Percentiles rank a stretch among this genome's conserved stretches.
These are phyloP conservation scores for Endogone sp. DNA, from an alignment of 192 early-diverging fungal genomes.

Conservation along the genomic window DNA sequence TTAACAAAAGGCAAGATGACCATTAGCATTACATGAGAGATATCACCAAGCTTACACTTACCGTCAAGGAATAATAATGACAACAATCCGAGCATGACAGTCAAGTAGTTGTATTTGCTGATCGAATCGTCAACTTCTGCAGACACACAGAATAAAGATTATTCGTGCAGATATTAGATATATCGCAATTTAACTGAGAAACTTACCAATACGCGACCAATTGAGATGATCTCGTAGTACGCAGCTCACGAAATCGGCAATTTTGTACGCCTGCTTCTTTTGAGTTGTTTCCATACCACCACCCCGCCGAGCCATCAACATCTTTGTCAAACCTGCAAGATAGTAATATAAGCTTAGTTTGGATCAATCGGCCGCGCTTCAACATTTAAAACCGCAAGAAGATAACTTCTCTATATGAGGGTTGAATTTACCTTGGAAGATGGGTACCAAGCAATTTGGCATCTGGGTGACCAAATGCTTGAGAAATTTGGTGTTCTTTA, in stretches of 20 bases:
- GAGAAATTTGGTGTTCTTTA: constrained; percentile 62
- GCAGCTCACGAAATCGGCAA: constrained; percentile 55
- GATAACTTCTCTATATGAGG: too few species aligned
- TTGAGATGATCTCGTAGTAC: constrained; percentile 49
- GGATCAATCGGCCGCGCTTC: neutral
- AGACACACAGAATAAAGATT: constrained; percentile 6
- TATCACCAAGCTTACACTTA: neutral
- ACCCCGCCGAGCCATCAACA: constrained; percentile 51
- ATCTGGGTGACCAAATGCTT: constrained; percentile 65
- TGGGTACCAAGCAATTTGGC: constrained; percentile 52
- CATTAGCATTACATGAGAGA: neutral
- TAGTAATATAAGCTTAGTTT: neutral
- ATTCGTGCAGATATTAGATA: neutral
- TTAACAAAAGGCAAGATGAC: neutral
- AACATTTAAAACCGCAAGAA: too few species aligned
- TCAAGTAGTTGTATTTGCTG: constrained; percentile 52
- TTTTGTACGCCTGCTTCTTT: constrained; percentile 46
- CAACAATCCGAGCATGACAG: constrained; percentile 45
- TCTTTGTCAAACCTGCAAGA: constrained; percentile 51
- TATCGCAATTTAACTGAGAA: too few species aligned
- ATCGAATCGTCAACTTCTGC: constrained; percentile 10
- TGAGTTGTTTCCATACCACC: constrained; percentile 40
- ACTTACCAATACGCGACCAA: constrained; percentile 37
- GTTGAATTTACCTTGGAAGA: constrained; percentile 58
- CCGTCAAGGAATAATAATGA: constrained; percentile 57